Percentiles rank a stretch among this genome's conserved stretches.
Conservation (phyloP, 2,329 filamentous ascomycete genomes). For the Aspergillus sp. region DNA sequence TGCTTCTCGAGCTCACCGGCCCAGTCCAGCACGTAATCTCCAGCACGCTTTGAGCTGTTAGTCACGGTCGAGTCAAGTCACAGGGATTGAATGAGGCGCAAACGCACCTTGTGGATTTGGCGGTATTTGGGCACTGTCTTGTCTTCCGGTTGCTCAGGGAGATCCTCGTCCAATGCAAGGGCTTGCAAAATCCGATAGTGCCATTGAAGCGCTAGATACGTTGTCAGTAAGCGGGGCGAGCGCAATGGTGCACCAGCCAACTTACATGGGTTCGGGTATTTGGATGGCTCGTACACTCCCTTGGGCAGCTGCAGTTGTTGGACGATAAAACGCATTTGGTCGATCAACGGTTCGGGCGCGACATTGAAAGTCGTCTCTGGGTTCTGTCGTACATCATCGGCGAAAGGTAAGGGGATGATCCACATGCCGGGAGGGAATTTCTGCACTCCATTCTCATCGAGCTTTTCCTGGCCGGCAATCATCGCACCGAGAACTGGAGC, state of each 20-base stretch:
- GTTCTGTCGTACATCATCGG: conserved; percentile 77
- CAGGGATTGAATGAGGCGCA: neutral
- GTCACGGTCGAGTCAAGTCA: neutral
- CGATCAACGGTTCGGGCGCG: conserved; percentile 68
- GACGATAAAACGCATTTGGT: conserved; percentile 77
- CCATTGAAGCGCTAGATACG: conserved; percentile 71
- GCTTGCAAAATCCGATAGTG: conserved; percentile 94
- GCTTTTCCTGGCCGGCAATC: conserved; percentile 67
- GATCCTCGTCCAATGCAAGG: conserved; percentile 84
- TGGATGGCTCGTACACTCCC: conserved; percentile 75
- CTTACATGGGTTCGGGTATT: conserved; percentile 77
- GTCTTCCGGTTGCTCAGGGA: conserved; percentile 72
- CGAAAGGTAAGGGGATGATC: conserved; percentile 83
- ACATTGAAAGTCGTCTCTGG: conserved; percentile 60
- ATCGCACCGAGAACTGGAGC: conserved; percentile 77
- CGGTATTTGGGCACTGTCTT: conserved; percentile 79
- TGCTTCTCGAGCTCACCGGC: conserved; percentile 64
- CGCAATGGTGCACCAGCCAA: neutral
- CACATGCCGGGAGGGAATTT: conserved; percentile 80
- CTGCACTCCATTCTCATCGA: conserved; percentile 65
- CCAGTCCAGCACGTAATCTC: conserved; percentile 75
- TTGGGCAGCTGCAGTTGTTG: conserved; percentile 87
- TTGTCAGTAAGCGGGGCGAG: neutral
- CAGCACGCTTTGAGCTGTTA: conserved; percentile 57
- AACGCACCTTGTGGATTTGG: conserved; percentile 72